Evolutionary conservation across 2,329 filamentous ascomycete species (phyloP).

Genomic region (Talaromyces sp.): DNA sequence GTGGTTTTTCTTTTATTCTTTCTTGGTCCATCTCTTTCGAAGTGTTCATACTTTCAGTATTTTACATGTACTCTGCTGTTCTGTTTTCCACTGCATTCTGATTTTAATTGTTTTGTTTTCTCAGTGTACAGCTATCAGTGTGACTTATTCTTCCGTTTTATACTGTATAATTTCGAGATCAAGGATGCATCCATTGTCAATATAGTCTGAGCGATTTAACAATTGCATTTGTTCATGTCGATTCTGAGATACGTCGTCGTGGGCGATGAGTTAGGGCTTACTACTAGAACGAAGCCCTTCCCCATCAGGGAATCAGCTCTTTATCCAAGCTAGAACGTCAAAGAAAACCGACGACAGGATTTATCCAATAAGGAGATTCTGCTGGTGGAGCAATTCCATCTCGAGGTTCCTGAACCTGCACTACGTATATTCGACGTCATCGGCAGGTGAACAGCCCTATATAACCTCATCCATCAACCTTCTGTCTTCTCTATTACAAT

Average conservation of each 20-base stretch:
- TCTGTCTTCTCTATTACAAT: not conserved
- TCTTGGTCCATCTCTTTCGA: not conserved
- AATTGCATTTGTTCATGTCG: not conserved
- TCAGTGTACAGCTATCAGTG: slow-evolving; percentile 10
- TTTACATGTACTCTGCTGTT: not conserved
- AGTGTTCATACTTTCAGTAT: not conserved
- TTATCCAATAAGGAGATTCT: too few relatives aligned
- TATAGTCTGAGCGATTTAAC: slow-evolving; percentile 3
- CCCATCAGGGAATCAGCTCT: not conserved
- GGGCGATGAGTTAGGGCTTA: not conserved
- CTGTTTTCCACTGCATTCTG: not conserved
- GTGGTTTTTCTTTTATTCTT: not conserved
- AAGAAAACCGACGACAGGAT: too few relatives aligned
- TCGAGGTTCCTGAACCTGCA: not conserved
- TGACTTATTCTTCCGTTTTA: slow-evolving; percentile 1
- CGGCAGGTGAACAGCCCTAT: not conserved
- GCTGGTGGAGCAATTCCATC: not conserved
- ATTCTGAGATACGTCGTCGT: too few relatives aligned
- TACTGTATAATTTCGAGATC: slow-evolving; percentile 4
- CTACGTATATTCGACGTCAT: slow-evolving; percentile 15
- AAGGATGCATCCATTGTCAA: slow-evolving; percentile 10
- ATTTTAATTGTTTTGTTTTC: not conserved
- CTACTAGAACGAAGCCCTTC: not conserved
- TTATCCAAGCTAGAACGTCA: not conserved
- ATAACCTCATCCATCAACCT: not conserved